A percentile compares a stretch with the other conserved stretches of the same genome.
Conservation (phyloP, 768 basidiomycete genomes). For the Lentinus brumalis region DNA sequence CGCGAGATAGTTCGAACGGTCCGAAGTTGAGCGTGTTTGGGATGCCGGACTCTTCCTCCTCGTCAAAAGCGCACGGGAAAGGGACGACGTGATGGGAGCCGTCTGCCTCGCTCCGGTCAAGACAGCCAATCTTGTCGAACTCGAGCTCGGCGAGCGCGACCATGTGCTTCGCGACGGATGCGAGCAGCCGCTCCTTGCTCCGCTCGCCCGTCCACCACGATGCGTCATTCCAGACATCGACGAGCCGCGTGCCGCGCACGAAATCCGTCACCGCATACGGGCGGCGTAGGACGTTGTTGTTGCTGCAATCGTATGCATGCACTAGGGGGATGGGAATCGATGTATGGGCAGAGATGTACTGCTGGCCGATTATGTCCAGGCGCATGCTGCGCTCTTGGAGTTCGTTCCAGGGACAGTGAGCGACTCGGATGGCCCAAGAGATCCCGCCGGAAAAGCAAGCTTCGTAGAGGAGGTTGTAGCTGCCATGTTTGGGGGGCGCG, state of each 20-base stretch:
- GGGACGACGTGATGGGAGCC: not conserved
- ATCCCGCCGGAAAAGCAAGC: not conserved
- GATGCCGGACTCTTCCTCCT: not conserved
- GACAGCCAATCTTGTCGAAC: not conserved
- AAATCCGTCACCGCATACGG: not conserved
- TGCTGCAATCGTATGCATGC: not conserved
- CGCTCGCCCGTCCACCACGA: not conserved
- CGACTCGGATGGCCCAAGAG: not conserved
- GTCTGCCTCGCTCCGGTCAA: not conserved
- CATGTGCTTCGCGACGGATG: not conserved
- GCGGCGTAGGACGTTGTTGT: not conserved
- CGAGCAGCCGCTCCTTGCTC: not conserved
- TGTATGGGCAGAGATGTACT: not conserved
- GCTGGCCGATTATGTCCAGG: not conserved
- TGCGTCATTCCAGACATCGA: constrained; percentile 1
- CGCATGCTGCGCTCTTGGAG: not conserved
- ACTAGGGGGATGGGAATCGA: not conserved
- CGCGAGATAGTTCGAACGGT: not conserved
- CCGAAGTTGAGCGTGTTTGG: not conserved
- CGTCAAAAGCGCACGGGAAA: not conserved
- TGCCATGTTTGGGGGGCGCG: not conserved
- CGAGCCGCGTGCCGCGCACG: not conserved
- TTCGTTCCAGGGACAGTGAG: not conserved
- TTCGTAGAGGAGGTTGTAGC: constrained; percentile 5
- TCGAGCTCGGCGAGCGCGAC: not conserved